These are phyloP conservation scores for Penicillium sp. DNA, from an alignment of 2,329 filamentous ascomycete genomes.

Conservation along the genomic window DNA sequence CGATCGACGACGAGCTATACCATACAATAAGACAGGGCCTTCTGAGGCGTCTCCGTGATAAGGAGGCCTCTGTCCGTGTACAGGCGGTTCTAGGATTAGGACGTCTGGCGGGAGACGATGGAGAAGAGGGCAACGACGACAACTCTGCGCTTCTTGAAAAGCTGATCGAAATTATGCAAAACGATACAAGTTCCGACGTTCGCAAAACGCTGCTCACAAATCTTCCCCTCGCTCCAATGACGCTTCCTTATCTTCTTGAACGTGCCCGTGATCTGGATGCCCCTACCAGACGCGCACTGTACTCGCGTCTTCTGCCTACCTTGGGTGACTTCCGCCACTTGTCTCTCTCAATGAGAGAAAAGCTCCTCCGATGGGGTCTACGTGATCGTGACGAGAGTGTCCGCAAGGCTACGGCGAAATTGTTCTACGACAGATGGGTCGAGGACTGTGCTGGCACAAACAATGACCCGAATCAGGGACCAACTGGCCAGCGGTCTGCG, in stretches of 20 bases:
- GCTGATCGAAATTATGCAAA: slow-evolving; percentile 83
- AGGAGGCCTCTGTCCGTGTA: slow-evolving; percentile 86
- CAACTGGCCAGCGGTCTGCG: slow-evolving; percentile 51
- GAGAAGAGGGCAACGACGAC: slow-evolving; percentile 54
- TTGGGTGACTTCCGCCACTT: slow-evolving; percentile 93
- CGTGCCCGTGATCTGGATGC: slow-evolving; percentile 86
- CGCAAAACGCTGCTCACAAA: slow-evolving; percentile 84
- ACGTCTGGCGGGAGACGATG: slow-evolving; percentile 73
- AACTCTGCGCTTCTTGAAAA: slow-evolving; percentile 72
- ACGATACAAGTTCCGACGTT: slow-evolving; percentile 92
- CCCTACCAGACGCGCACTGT: slow-evolving; percentile 78
- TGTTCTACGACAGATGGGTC: slow-evolving; percentile 97
- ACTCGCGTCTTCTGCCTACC: slow-evolving; percentile 80
- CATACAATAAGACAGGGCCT: slow-evolving; percentile 75
- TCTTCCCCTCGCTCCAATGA: slow-evolving; percentile 78
- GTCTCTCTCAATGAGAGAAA: slow-evolving; percentile 91
- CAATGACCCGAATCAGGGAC: slow-evolving; percentile 57
- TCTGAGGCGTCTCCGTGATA: slow-evolving; percentile 84
- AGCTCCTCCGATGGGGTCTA: slow-evolving; percentile 90
- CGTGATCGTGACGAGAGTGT: slow-evolving; percentile 93
- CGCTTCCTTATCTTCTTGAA: slow-evolving; percentile 84
- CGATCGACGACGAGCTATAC: slow-evolving; percentile 89
- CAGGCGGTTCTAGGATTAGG: slow-evolving; percentile 92
- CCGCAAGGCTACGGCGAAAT: slow-evolving; percentile 80
- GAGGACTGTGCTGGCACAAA: slow-evolving; percentile 81